Evolutionary conservation across 2,329 filamentous ascomycete genomes (phyloP).

Genomic region (Trichoderma asperellum): DNA sequence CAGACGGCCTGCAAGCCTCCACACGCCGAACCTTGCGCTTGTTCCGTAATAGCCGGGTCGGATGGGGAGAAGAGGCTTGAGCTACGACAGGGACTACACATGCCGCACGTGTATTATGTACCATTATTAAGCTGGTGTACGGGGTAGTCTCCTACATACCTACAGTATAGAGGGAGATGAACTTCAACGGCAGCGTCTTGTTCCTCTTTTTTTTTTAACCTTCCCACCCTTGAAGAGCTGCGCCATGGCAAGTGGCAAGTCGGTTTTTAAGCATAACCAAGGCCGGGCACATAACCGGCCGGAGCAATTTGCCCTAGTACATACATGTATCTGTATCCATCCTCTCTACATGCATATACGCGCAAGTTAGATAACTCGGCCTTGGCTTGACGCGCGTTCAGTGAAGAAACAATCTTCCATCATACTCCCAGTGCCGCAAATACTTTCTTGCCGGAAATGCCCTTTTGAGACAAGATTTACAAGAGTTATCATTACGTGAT

Average conservation of each 20-base stretch:
- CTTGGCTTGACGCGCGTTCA: conserved; percentile 25
- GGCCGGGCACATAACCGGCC: background rate
- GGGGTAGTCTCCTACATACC: no score
- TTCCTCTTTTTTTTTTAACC: background rate
- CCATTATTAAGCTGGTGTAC: background rate
- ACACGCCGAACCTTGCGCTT: background rate
- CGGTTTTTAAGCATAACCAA: background rate
- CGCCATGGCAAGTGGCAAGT: background rate
- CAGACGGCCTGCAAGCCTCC: background rate
- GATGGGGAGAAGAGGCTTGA: background rate
- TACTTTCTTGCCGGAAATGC: background rate
- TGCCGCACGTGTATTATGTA: no score
- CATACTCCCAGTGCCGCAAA: background rate
- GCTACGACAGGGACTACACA: background rate
- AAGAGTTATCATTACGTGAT: background rate
- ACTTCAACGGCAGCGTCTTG: background rate
- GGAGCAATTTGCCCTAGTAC: background rate
- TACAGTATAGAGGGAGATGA: background rate
- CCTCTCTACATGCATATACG: background rate
- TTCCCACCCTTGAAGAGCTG: background rate
- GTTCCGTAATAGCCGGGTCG: background rate
- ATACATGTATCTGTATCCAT: no score
- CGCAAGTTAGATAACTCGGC: background rate
- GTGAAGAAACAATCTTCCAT: background rate
- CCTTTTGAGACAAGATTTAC: background rate